Conservation (phyloP, 257 asterid genomes). For the Solanum etuberosum region DNA sequence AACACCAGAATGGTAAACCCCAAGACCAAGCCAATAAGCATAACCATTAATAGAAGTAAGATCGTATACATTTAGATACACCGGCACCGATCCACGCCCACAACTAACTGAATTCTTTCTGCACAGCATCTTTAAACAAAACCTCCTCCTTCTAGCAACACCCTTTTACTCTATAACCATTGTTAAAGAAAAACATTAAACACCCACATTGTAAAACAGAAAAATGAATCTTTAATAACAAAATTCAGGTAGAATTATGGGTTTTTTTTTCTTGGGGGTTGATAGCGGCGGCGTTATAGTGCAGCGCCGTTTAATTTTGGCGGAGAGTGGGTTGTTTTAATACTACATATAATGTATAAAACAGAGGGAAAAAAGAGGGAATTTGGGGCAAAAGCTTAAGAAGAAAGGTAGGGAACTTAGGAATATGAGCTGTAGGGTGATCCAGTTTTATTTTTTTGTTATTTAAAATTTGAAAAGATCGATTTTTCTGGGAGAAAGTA, state of each 20-base stretch:
- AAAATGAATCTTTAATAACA: background rate
- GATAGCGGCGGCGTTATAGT: slow-evolving; percentile 12
- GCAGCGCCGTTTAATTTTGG: slow-evolving; percentile 17
- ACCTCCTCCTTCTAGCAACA: background rate
- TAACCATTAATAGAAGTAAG: slow-evolving; percentile 67
- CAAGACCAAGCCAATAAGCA: slow-evolving; percentile 91
- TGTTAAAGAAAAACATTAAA: background rate
- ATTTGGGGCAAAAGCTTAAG: background rate
- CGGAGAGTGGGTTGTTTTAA: background rate
- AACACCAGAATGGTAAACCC: slow-evolving; percentile 85
- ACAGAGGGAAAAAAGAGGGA: background rate
- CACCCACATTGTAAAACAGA: background rate
- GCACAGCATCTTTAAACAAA: slow-evolving; percentile 42
- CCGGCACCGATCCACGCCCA: slow-evolving; percentile 55
- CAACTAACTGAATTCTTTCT: slow-evolving; percentile 35
- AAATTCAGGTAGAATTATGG: background rate
- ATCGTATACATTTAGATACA: slow-evolving; percentile 71
- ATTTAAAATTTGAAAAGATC: background rate
- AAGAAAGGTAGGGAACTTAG: slow-evolving; percentile 41
- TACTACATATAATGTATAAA: background rate
- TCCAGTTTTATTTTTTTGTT: background rate
- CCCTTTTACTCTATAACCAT: background rate
- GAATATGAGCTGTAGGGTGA: slow-evolving; percentile 3
- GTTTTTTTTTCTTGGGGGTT: background rate
- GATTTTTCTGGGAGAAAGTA: background rate